Evolutionary conservation across 2,329 filamentous ascomycete genomes (phyloP).

Genomic region (Talaromyces sp.): DNA sequence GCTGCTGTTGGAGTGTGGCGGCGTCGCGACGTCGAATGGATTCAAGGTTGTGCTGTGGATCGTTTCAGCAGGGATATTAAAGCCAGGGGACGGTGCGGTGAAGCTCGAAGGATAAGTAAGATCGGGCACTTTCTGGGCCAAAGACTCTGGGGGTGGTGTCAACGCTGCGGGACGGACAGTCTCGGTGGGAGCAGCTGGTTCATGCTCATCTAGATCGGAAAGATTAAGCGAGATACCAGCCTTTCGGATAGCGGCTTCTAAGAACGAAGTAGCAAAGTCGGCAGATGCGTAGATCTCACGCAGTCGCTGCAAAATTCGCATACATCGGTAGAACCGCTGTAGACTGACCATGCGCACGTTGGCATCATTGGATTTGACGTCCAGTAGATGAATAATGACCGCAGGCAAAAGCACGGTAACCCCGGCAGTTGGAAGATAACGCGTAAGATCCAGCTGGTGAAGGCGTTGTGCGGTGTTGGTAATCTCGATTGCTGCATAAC

Average conservation of each 20-base stretch:
- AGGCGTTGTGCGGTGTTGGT: constrained; percentile 78
- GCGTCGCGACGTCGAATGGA: constrained; percentile 37
- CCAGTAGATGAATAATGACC: constrained; percentile 88
- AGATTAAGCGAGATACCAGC: constrained; percentile 66
- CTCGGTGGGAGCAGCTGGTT: constrained; percentile 17
- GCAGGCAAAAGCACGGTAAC: constrained; percentile 88
- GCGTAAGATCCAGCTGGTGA: constrained; percentile 68
- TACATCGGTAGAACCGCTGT: constrained; percentile 83
- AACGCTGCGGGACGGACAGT: constrained; percentile 30
- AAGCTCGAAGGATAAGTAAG: constrained; percentile 32
- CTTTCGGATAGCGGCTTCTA: constrained; percentile 88
- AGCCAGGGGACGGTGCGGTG: constrained; percentile 19
- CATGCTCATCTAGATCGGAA: not conserved
- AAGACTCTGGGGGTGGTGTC: constrained; percentile 41
- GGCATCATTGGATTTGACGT: constrained; percentile 79
- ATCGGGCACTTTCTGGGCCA: constrained; percentile 39
- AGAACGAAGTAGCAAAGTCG: constrained; percentile 92
- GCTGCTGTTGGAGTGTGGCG: constrained; percentile 41
- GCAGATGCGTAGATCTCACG: constrained; percentile 88
- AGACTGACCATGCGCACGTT: constrained; percentile 69
- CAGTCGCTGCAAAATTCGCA: constrained; percentile 83
- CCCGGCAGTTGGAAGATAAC: constrained; percentile 80
- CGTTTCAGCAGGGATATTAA: constrained; percentile 10
- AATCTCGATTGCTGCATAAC: constrained; percentile 78
- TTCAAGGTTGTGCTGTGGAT: not conserved